Evolutionary conservation across 805 yeast genomes (phyloP).

Genomic region (Debaryomyces castellii): DNA sequence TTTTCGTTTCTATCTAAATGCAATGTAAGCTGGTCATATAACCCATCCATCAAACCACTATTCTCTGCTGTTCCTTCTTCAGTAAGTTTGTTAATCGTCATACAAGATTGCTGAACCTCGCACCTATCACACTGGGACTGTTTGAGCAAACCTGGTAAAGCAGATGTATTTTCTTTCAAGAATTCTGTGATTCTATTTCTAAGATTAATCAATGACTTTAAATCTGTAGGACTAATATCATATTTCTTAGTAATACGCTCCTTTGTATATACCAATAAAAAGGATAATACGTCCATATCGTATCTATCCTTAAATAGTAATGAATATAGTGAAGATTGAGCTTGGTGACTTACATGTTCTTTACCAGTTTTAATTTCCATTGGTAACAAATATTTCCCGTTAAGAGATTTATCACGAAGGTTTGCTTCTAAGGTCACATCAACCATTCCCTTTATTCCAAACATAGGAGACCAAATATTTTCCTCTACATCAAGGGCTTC

Average conservation of each 20-base stretch:
- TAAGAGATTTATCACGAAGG: constrained; percentile 19
- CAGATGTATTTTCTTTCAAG: constrained; percentile 49
- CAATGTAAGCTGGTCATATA: constrained; percentile 48
- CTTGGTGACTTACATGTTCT: constrained; percentile 67
- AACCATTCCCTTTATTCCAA: constrained; percentile 84
- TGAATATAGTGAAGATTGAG: constrained; percentile 83
- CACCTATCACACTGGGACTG: constrained; percentile 64
- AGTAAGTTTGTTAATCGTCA: constrained; percentile 58
- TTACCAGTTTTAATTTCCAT: constrained; percentile 89
- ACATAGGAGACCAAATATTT: constrained; percentile 86
- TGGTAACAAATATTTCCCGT: constrained; percentile 62
- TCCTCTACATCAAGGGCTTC: constrained; percentile 85
- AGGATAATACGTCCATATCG: constrained; percentile 61
- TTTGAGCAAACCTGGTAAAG: constrained; percentile 53
- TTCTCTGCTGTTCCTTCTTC: constrained; percentile 58
- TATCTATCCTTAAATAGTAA: constrained; percentile 78
- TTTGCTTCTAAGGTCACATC: constrained; percentile 81
- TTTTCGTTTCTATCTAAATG: constrained; percentile 41
- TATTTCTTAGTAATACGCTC: constrained; percentile 53
- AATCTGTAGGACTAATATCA: constrained; percentile 52
- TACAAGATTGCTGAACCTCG: constrained; percentile 54
- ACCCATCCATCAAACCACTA: constrained; percentile 51
- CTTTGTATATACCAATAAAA: constrained; percentile 73
- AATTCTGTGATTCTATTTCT: constrained; percentile 68
- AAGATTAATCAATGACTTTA: constrained; percentile 66